phyloP scores from a whole-genome alignment of 305 asterid genomes.

The Fraxinus floribunda region DNA sequence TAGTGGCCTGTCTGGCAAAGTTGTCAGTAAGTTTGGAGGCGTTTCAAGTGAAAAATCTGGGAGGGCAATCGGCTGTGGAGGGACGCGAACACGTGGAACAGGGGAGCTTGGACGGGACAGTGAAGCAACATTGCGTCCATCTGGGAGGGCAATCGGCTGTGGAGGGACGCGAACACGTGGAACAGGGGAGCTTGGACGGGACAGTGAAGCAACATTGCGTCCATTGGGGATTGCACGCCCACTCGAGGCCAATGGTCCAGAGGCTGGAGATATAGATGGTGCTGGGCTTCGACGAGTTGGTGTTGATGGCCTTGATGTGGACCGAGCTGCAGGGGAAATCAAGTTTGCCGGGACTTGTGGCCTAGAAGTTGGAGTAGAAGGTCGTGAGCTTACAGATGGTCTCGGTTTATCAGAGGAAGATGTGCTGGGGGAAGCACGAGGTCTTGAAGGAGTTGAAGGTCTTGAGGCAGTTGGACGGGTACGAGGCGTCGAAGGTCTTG shows the following conservation, averaged over 20 bases:
- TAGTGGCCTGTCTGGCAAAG: slow-evolving; percentile 86
- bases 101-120: slow-evolving; percentile 97
- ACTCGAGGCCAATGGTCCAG: slow-evolving; percentile 61
- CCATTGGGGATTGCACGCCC: slow-evolving; percentile 59
- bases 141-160: slow-evolving; percentile 68
- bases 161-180: slow-evolving; percentile 70
- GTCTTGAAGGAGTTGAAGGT: slow-evolving; percentile 80
- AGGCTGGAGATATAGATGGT: slow-evolving; percentile 57
- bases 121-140: slow-evolving; percentile 54
- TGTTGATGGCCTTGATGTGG: slow-evolving; percentile 87
- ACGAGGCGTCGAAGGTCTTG: slow-evolving; percentile 85
- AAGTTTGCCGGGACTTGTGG: slow-evolving; percentile 57
- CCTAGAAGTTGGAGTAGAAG: slow-evolving; percentile 96
- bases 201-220: slow-evolving; percentile 54
- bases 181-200: slow-evolving; percentile 96
- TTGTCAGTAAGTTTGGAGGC: slow-evolving; percentile 90
- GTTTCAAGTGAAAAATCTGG: slow-evolving; percentile 88
- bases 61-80: slow-evolving; percentile 68
- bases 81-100: slow-evolving; percentile 64
- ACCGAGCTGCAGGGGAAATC: slow-evolving; percentile 52
- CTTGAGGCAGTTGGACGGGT: slow-evolving; percentile 66
- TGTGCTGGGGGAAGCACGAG: slow-evolving; percentile 52
- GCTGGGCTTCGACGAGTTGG: slow-evolving; percentile 76
- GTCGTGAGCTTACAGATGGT: slow-evolving; percentile 78
- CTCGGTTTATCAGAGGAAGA: slow-evolving; percentile 66